phyloP scores from a whole-genome alignment of 176 grass and related monocot genomes.

The Saccharum spontaneum region DNA sequence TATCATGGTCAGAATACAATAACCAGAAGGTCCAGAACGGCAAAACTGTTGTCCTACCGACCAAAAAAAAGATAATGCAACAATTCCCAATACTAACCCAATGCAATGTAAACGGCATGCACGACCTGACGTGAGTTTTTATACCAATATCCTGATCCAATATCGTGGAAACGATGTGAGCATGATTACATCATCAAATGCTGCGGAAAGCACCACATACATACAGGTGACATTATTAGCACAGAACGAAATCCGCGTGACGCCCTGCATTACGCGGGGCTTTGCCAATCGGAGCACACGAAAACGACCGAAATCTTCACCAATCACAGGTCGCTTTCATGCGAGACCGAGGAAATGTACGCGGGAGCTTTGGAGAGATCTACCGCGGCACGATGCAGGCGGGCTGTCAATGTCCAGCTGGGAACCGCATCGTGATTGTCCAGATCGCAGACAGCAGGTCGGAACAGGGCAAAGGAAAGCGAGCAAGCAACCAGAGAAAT shows the following conservation, averaged over 20 bases:
- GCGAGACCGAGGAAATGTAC: neutral
- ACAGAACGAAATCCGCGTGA: neutral
- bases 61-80: neutral
- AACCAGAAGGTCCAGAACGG: constrained; percentile 11
- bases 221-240: neutral
- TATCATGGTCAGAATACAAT: constrained; percentile 4
- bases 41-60: constrained; percentile 15
- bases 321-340: constrained; percentile 27
- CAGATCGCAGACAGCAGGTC: constrained; percentile 1
- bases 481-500: neutral
- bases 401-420: constrained; percentile 34
- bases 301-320: constrained; percentile 27
- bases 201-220: neutral
- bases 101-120: neutral
- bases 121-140: neutral
- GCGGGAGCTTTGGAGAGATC: constrained; percentile 13
- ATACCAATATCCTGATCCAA: neutral
- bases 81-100: neutral
- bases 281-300: neutral
- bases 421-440: neutral
- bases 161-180: neutral
- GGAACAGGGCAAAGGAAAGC: constrained; percentile 15
- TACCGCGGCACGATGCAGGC: constrained; percentile 32
- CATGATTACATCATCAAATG: neutral
- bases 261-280: neutral